Conservation (phyloP, 768 basidiomycete species). For the Glaciozyma martinii region DNA sequence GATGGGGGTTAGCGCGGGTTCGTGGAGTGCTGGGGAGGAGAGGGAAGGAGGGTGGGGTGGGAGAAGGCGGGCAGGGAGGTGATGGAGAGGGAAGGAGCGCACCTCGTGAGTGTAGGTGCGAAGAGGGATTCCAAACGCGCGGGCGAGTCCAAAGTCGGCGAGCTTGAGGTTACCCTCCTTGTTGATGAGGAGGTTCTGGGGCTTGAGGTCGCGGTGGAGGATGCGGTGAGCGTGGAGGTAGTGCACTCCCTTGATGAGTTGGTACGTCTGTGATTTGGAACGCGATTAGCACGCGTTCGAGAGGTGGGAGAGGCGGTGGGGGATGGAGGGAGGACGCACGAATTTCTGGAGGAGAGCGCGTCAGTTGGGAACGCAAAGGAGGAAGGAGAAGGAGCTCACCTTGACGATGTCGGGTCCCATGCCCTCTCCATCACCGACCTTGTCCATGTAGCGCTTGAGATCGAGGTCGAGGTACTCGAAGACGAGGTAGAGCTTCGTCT, state of each 20-base stretch:
- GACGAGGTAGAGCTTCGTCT: constrained; percentile 94
- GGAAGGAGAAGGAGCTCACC: constrained; percentile 45
- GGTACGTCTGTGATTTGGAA: constrained; percentile 84
- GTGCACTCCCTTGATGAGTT: constrained; percentile 78
- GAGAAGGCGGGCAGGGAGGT: neutral
- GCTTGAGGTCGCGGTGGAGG: constrained; percentile 84
- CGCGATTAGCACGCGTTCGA: neutral
- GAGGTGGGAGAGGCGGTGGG: neutral
- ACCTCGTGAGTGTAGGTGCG: constrained; percentile 99
- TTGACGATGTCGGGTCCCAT: constrained; percentile 69
- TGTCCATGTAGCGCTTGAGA: constrained; percentile 93
- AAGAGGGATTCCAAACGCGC: constrained; percentile 97
- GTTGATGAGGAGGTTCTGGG: constrained; percentile 86
- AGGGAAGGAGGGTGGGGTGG: neutral
- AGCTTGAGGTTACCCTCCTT: constrained; percentile 84
- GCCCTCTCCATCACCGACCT: constrained; percentile 55
- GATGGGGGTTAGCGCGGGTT: neutral
- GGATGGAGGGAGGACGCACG: constrained; percentile 7
- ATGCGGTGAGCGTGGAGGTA: constrained; percentile 94
- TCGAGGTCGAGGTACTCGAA: constrained; percentile 96
- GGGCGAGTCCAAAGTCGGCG: constrained; percentile 89
- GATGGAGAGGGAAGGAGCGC: constrained; percentile 20
- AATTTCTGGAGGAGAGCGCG: constrained; percentile 21
- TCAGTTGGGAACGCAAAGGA: neutral
- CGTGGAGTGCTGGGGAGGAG: neutral